Evolutionary conservation across 2,329 filamentous ascomycete species (phyloP), one percentile per base, ranked within the genome.

Genomic region (Aaosphaeria arxii): DNA sequence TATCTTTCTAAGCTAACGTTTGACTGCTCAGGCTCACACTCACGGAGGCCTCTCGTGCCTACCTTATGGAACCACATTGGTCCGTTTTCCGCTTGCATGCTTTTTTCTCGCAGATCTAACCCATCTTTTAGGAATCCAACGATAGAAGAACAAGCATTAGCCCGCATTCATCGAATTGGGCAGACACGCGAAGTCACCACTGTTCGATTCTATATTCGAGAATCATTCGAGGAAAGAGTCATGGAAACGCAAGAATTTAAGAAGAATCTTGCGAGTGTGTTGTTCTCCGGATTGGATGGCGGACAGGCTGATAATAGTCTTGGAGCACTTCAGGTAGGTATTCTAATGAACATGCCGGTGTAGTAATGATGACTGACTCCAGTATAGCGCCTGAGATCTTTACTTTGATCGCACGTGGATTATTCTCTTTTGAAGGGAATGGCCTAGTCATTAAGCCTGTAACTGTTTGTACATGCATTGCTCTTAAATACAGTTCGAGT

Each of bases 11-110:
- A n/a, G 40, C 17, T 43, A 77, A 0, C 61, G 17, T 24, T 24
- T 24, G 3, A 2, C 17, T 24, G 17, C 17, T 24, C 17, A 24
- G 17, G 17, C 79, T 5, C 77, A 75, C 0, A 59, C 11, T 81
- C 0, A 79, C 76, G 0, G 73, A 63, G 1, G 77, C 78, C 0
- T 74, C 75, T 0, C 65, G 73, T 1, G 75, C 72, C 0, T 77
- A 77, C 42, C 66, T 80, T 0, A 72, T 80, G 64, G 77, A 81
- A 45, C 77, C 77, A 0, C 76, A 79, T n/a, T 72, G 74, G 70
- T 24, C 17, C 17, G 17, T 24, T 24, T 24, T 24, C 3, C 17
- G 17, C 17, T 24, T 24, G 17, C 17, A 24, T 24, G 3, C 17
- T 24, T 24, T 24, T 24, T 24, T 24, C 2, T 24, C 17, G 17